Evolutionary conservation across 2,329 filamentous ascomycete genomes (phyloP), one percentile per base, ranked within the genome.

Genomic region (Blumeria hordei): DNA sequence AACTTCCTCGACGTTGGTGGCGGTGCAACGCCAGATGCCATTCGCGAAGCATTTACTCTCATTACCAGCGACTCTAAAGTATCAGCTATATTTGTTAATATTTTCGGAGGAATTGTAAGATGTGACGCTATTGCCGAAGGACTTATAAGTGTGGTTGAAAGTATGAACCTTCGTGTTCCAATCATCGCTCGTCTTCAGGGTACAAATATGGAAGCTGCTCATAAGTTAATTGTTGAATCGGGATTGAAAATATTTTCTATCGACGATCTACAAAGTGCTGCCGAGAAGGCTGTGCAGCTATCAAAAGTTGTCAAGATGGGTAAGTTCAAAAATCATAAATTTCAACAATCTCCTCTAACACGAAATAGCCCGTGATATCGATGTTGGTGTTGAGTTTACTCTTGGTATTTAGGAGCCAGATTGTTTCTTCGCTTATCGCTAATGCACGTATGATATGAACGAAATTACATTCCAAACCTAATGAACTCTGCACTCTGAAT

Each of bases 241-340:
- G 88, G 92, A 64, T 80, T 98, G 67, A 98, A 98, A 83, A 98
- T 98, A 72, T 98, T 98, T 78, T 93, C 86, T 66, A 96, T 98
- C 59, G 90, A 96, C 68, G 92, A 98, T 72, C 79, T 98, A 65
- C 92, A 98, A 74, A 92, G 73, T 67, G 92, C 92, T 44, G 92
- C 92, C 60, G 92, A 96, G 79, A 96, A 94, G 78, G 85, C 88
- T 34, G 92, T 98, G 61, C 90, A 98, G 72, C 90, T 98, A 71
- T 95, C 88, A 65, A 96, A 95, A 80, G 85, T 98, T 62, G 92
- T 98, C 65, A 96, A 96, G 82, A 85, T 94, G 81, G 86, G 82
- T 85, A 73, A 74, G 81, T 77, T 51, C 53, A 51, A 3, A 21
- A 32, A 41, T 39, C 52, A 44, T 41, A 33, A n/a, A 49, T 33